Conservation (phyloP, 768 basidiomycete species). For the Lactifluus hygrophoroides region DNA sequence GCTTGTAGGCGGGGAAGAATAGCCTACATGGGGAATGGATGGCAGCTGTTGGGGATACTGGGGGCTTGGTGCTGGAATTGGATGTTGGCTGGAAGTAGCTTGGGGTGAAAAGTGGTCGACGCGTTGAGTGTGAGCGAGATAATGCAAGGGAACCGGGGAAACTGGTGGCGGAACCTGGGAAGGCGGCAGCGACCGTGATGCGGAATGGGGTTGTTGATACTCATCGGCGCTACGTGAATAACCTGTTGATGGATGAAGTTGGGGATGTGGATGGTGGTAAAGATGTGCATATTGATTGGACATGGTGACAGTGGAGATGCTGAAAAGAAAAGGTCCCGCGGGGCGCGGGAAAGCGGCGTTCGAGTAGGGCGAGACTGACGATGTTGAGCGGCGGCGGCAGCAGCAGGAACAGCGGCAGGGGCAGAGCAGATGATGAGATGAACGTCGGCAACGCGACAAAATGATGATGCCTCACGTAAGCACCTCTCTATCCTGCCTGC, state of each 20-base stretch:
- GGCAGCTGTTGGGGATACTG: conserved; percentile 18
- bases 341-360: no score
- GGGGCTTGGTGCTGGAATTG: conserved; percentile 19
- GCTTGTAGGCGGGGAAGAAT: conserved; percentile 15
- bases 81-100: neutral
- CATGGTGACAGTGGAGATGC: neutral
- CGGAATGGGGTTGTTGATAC: neutral
- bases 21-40: conserved; percentile 1
- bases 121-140: neutral
- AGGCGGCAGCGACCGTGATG: neutral
- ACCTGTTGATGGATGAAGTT: neutral
- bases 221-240: neutral
- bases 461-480: conserved; percentile 15
- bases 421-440: no score
- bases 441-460: neutral
- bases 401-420: no score
- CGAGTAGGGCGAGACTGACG: no score
- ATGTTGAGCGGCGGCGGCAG: no score
- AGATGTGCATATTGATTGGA: conserved; percentile 17
- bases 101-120: neutral
- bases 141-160: conserved; percentile 8
- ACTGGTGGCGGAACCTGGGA: neutral
- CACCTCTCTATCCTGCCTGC: neutral
- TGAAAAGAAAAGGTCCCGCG: no score
- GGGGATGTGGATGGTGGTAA: conserved; percentile 7